Evolutionary conservation across 1,139 yeast genomes (phyloP), one percentile per base, ranked within the genome.

Genomic region (Pichia sp.): DNA sequence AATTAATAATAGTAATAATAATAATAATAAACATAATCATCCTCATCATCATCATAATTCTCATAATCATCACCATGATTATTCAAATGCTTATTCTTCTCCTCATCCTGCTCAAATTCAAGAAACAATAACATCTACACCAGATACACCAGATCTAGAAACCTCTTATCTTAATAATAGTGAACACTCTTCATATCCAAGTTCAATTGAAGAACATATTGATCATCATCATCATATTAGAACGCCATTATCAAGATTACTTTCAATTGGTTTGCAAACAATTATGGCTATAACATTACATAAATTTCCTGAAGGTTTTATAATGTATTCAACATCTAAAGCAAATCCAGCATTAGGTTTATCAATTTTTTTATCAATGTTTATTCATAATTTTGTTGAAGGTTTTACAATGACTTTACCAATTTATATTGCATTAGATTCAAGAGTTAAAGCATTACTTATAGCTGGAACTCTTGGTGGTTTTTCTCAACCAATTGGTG

Each of bases 351-450:
- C 75, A 44, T 68, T 89, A 33, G 97, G 97, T 0, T 61, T 88
- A 34, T 77, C 87, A 25, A 87, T 92, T 10, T 90, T 92, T 60
- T 64, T 89, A 29, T 88, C 96, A 48, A 73, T 92, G 58, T 79
- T 90, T 27, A 78, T 90, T 33, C 98, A 92, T 68, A 92, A 92
- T 66, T 81, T 88, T 57, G 84, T 90, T n/a, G 98, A 92, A 66
- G 98, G 98, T 0, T 89, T 92, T 63, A 81, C 94, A 29, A 89
- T 92, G 86, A 88, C 96, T 26, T 72, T 90, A 50, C 98, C 98
- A 0, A 70, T 92, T 40, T 92, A 83, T 62, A 77, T 89, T 49
- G 88, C 94, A 26, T 64, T 83, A 40, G 70, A 74, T 46, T 75
- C 78, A 2, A 79, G 95, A 56, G 58, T 74, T 40, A 75, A 78